Conservation (phyloP, 2,329 filamentous ascomycete species). For the Alternaria consortialis region DNA sequence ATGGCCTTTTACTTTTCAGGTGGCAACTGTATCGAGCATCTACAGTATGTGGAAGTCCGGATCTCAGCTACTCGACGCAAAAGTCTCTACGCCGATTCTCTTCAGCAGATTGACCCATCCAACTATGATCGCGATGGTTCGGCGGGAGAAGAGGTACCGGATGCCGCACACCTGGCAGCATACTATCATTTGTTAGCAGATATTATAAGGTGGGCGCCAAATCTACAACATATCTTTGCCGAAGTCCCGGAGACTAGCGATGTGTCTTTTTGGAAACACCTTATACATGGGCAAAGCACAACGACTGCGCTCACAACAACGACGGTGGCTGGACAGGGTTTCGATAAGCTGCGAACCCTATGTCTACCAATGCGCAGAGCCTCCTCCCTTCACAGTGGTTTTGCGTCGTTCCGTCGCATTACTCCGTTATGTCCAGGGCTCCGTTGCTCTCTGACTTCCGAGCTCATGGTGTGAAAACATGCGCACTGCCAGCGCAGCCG, state of each 20-base stretch:
- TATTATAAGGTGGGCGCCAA: constrained; percentile 25
- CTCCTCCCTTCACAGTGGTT: not conserved
- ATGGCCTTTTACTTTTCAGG: not conserved
- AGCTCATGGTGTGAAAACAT: constrained; percentile 19
- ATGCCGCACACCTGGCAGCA: constrained; percentile 8
- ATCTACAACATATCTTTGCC: constrained; percentile 34
- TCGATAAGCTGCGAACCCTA: constrained; percentile 27
- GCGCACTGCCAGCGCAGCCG: not conserved
- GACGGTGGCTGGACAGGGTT: constrained; percentile 6
- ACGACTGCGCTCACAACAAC: not conserved
- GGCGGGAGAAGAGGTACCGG: not conserved
- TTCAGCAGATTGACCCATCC: not conserved
- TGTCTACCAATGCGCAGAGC: constrained; percentile 27
- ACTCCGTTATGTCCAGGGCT: constrained; percentile 12
- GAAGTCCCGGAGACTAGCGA: constrained; percentile 31
- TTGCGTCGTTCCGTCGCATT: constrained; percentile 16
- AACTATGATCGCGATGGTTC: too few species aligned
- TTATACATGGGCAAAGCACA: constrained; percentile 5
- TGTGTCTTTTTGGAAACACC: constrained; percentile 33
- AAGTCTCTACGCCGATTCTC: constrained; percentile 21
- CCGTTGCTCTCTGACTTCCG: constrained; percentile 25
- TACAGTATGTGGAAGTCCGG: constrained; percentile 41
- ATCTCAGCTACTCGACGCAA: constrained; percentile 34
- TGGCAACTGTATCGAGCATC: constrained; percentile 5
- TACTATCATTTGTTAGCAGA: constrained; percentile 35